Base-by-base conservation (phyloP, 106 monocot species). In the Dactylorhiza incarnata region DNA sequence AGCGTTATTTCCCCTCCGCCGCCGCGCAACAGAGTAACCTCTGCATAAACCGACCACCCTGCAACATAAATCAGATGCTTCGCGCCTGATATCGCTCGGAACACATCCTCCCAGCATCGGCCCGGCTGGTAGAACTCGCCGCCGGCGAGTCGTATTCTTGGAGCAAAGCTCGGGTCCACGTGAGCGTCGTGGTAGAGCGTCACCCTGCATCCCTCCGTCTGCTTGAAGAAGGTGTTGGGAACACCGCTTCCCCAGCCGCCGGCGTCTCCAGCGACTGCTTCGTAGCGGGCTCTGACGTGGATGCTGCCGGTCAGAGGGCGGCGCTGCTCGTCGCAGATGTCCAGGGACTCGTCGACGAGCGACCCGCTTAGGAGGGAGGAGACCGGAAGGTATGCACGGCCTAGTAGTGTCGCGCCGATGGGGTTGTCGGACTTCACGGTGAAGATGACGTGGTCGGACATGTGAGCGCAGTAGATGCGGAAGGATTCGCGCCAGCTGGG, bases 41-140 rank as follows among this genome's bases (percentile, higher is more conserved):
- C 68, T 1, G 87, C 52, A 66, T 76, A 84, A 11, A 87, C 81
- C 29, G 87, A 87, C 87, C 87, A 87, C 53, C 87, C 87, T 2
- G 84, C 75, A 7, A 87, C 73, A 73, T 87, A 87, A 8, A 87
- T 73, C 6, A 87, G 48, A 1, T 70, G 52, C 44, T 22, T 51
- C 7, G 87, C 87, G 9, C 51, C 58, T 15, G 49, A 72, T n/a
- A 87, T 87, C 3, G 83, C 81, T 8, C 78, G 72, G 25, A 78
- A 84, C 22, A 87, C 51, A 45, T 87, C 87, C 43, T 81, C 74
- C 87, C 87, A 87, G 55, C 87, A 87, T 5, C 78, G 47, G 6
- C 13, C 62, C 2, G 77, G 83, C 72, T 63, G 37, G 37, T 78
- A 87, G 13, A 44, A 7, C 63, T 25, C 23, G 16, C 80, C 68